A percentile compares a stretch with the other conserved stretches of the same genome.
phyloP scores from a whole-genome alignment of 352 stramenopile genomes.

The Phytophthora citrophthora region DNA sequence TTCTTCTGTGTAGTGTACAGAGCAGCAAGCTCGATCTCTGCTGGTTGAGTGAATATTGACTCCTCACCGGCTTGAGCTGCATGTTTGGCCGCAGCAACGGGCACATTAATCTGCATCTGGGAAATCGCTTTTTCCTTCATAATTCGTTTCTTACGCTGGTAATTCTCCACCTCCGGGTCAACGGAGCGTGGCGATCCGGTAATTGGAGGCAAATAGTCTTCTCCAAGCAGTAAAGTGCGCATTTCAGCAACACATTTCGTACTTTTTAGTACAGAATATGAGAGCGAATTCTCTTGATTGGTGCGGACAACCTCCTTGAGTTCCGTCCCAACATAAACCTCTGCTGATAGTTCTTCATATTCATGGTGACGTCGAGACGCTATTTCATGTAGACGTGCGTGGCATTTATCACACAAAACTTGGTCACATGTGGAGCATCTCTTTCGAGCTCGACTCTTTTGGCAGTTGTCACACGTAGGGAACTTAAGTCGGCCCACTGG shows the following conservation, averaged over 20 bases:
- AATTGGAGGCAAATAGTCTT: background rate
- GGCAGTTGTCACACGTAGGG: constrained; percentile 62
- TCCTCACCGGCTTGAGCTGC: constrained; percentile 44
- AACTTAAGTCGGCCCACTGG: constrained; percentile 44
- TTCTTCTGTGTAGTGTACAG: constrained; percentile 72
- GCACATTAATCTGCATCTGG: constrained; percentile 62
- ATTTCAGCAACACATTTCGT: constrained; percentile 39
- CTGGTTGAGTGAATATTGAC: constrained; percentile 49
- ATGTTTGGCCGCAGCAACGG: constrained; percentile 52
- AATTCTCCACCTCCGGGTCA: constrained; percentile 60
- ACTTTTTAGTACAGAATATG: constrained; percentile 29
- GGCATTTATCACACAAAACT: constrained; percentile 65
- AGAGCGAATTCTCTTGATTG: constrained; percentile 42
- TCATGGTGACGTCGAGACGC: constrained; percentile 54
- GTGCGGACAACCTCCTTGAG: constrained; percentile 18
- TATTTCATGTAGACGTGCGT: constrained; percentile 63
- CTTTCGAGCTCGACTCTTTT: constrained; percentile 48
- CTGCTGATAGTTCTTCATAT: constrained; percentile 49
- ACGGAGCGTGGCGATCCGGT: background rate
- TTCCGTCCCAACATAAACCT: constrained; percentile 36
- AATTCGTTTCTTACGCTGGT: constrained; percentile 47
- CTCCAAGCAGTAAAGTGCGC: constrained; percentile 23
- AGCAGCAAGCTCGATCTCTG: constrained; percentile 58
- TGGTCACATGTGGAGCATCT: constrained; percentile 62
- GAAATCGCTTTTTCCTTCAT: constrained; percentile 60